phyloP scores from a whole-genome alignment of 192 early-diverging fungal species.

The Coemansia sp. region DNA sequence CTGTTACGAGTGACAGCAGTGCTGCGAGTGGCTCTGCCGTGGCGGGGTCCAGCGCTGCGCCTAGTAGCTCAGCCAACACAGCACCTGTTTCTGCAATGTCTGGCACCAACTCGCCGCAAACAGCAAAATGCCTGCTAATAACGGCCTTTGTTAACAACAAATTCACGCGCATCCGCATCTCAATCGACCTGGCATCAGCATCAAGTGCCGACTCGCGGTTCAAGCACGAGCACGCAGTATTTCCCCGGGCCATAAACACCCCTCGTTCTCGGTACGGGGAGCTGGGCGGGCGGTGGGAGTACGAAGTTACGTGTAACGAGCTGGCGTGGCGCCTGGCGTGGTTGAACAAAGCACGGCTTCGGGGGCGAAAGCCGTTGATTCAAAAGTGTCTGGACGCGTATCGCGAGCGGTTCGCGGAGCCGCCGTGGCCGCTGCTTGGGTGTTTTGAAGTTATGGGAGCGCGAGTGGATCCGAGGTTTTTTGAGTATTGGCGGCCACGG shows the following conservation, averaged over 20 bases:
- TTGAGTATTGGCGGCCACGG: slow-evolving; percentile 37
- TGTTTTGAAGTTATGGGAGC: slow-evolving; percentile 10
- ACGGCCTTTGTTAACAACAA: slow-evolving; percentile 32
- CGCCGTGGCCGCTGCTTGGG: slow-evolving; percentile 38
- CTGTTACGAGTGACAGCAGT: too few relatives aligned
- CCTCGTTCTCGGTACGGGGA: slow-evolving; percentile 30
- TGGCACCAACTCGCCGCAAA: slow-evolving; percentile 11
- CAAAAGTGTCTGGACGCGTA: slow-evolving; percentile 53
- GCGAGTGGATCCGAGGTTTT: slow-evolving; percentile 30
- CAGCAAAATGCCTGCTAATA: slow-evolving; percentile 30
- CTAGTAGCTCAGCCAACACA: background rate
- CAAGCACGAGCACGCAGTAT: slow-evolving; percentile 43
- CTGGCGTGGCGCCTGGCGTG: slow-evolving; percentile 82
- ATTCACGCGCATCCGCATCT: slow-evolving; percentile 39
- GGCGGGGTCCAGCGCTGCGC: background rate
- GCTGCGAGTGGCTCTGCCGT: too few relatives aligned
- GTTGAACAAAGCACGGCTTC: slow-evolving; percentile 60
- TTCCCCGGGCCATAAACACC: slow-evolving; percentile 43
- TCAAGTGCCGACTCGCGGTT: slow-evolving; percentile 22
- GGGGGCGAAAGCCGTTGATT: slow-evolving; percentile 38
- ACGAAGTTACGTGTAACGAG: slow-evolving; percentile 79
- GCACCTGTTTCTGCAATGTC: slow-evolving; percentile 1
- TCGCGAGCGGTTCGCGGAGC: slow-evolving; percentile 34
- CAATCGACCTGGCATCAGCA: slow-evolving; percentile 19
- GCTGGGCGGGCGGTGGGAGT: slow-evolving; percentile 65